Conservation (phyloP, 1,284 basidiomycete species). For the Pseudozyma sp. region DNA sequence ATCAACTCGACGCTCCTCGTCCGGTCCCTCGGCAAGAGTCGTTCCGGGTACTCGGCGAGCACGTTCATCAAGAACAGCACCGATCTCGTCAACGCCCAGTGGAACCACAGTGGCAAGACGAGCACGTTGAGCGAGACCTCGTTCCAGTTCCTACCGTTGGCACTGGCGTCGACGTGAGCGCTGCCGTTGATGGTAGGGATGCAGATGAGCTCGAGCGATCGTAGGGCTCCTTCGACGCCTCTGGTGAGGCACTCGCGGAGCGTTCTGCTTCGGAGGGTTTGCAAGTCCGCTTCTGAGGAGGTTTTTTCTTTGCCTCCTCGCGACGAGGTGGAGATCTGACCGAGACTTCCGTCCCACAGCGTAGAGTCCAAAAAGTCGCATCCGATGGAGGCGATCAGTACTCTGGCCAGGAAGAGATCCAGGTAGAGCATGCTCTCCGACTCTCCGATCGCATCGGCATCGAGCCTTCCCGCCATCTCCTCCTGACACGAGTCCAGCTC, state of each 20-base stretch:
- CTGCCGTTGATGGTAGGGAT: constrained; percentile 6
- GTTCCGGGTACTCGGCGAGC: constrained; percentile 37
- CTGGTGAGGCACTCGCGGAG: constrained; percentile 26
- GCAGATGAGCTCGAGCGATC: constrained; percentile 32
- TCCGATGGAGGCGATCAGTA: constrained; percentile 36
- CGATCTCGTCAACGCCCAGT: constrained; percentile 35
- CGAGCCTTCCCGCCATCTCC: constrained; percentile 32
- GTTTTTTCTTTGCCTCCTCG: constrained; percentile 8
- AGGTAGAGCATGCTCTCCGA: constrained; percentile 37
- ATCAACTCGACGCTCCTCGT: constrained; percentile 28
- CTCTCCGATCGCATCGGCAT: constrained; percentile 31
- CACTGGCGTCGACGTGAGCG: background rate
- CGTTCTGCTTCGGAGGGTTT: constrained; percentile 15
- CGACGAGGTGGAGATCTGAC: constrained; percentile 5
- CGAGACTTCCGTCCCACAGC: constrained; percentile 40
- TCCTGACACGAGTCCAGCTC: constrained; percentile 39
- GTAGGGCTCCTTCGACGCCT: constrained; percentile 28
- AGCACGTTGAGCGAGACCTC: constrained; percentile 29
- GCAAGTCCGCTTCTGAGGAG: constrained; percentile 22
- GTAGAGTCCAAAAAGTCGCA: constrained; percentile 42
- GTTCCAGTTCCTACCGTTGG: constrained; percentile 1
- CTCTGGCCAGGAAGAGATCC: constrained; percentile 29
- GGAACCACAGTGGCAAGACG: constrained; percentile 42
- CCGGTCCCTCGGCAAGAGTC: constrained; percentile 30
- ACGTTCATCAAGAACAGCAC: constrained; percentile 40